Percentiles rank a stretch among this genome's conserved stretches.
phyloP scores from a whole-genome alignment of 352 stramenopile species.

The Sclerospora graminicola region DNA sequence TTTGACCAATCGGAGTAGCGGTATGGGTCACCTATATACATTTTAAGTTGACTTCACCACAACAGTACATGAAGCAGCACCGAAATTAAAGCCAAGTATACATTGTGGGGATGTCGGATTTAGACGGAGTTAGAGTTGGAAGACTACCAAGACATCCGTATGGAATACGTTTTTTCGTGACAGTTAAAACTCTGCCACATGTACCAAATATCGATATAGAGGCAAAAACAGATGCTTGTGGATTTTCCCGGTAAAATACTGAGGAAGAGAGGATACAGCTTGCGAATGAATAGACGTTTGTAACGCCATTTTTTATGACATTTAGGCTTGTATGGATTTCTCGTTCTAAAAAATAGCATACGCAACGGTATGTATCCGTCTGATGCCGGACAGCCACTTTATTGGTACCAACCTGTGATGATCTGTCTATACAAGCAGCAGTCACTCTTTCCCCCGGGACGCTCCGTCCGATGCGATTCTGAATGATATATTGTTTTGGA shows the following conservation, averaged over 20 bases:
- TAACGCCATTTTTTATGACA: not conserved
- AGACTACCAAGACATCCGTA: slow-evolving; percentile 55
- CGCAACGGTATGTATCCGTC: slow-evolving; percentile 52
- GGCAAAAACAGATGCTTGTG: slow-evolving; percentile 66
- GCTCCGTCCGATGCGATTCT: no score
- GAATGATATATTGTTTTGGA: no score
- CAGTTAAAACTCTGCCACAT: slow-evolving; percentile 50
- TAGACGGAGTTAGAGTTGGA: slow-evolving; percentile 50
- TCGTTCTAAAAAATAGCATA: slow-evolving; percentile 84
- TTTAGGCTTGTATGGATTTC: slow-evolving; percentile 56
- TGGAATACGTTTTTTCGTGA: slow-evolving; percentile 64
- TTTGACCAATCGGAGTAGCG: no score
- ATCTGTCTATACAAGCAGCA: not conserved
- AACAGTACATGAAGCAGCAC: slow-evolving; percentile 71
- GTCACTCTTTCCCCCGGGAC: no score
- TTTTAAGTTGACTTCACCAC: no score
- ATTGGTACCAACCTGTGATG: slow-evolving; percentile 74
- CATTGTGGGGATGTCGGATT: slow-evolving; percentile 69
- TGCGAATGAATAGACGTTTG: not conserved
- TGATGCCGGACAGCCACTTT: slow-evolving; percentile 68
- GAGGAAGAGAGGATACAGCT: not conserved
- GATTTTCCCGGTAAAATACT: slow-evolving; percentile 42
- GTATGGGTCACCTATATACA: no score
- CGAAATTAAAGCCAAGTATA: slow-evolving; percentile 74
- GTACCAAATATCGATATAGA: slow-evolving; percentile 59